Percentiles rank a stretch among this genome's conserved stretches.
Conservation (phyloP, 192 early-diverging fungal species). For the Backusella morwellensis region DNA sequence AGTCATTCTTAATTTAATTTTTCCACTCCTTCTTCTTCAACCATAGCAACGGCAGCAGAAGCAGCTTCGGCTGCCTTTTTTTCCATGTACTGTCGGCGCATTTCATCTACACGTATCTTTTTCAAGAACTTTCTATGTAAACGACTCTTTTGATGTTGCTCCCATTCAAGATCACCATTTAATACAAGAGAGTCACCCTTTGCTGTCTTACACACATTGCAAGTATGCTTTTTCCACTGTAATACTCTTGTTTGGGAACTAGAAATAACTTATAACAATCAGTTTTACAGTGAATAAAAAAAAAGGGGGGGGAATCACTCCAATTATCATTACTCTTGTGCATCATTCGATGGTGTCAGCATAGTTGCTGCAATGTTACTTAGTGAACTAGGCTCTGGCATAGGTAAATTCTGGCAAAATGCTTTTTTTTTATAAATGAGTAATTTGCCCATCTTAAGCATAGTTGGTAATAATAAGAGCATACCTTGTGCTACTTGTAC, state of each 20-base stretch:
- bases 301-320: neutral
- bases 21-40: neutral
- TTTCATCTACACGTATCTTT: conserved; percentile 37
- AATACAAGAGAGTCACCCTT: conserved; percentile 47
- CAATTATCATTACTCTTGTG: conserved; percentile 34
- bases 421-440: conserved; percentile 18
- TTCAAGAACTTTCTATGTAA: conserved; percentile 59
- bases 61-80: neutral
- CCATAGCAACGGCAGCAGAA: neutral
- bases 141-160: conserved; percentile 68
- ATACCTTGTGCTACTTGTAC: conserved; percentile 52
- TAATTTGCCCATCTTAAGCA: too few species aligned
- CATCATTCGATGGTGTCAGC: conserved; percentile 23
- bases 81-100: conserved; percentile 1
- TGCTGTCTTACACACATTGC: conserved; percentile 61
- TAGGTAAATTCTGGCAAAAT: conserved; percentile 34
- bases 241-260: conserved; percentile 35
- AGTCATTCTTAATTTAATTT: too few species aligned
- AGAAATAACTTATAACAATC: neutral
- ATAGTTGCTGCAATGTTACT: conserved; percentile 38
- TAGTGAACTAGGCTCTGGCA: conserved; percentile 35
- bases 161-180: conserved; percentile 75
- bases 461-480: neutral
- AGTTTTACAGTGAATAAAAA: too few species aligned
- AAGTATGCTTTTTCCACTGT: conserved; percentile 68